Evolutionary conservation across 1,139 yeast species (phyloP).

Genomic region (Debaryomyces subglobosus): DNA sequence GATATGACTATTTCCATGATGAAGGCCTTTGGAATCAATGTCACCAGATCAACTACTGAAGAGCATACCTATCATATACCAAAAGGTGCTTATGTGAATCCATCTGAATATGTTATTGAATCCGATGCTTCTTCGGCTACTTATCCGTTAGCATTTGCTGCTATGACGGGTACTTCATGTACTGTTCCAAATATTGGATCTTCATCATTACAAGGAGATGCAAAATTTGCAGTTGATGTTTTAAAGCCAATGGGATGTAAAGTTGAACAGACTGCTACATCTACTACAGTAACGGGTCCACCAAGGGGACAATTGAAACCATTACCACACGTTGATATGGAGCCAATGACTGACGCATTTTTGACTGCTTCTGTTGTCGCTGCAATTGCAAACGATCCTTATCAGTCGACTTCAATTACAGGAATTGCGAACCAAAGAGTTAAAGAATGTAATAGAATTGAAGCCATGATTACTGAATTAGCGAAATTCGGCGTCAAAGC

Average conservation of each 20-base stretch:
- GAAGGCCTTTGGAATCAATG: slow-evolving; percentile 84
- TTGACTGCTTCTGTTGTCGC: slow-evolving; percentile 97
- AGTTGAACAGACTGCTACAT: slow-evolving; percentile 77
- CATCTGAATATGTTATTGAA: slow-evolving; percentile 83
- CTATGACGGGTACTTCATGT: slow-evolving; percentile 92
- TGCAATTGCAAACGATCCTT: slow-evolving; percentile 69
- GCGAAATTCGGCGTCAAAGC: slow-evolving; percentile 89
- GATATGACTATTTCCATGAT: slow-evolving; percentile 98
- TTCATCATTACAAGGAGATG: slow-evolving; percentile 93
- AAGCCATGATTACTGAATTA: slow-evolving; percentile 88
- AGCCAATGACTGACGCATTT: slow-evolving; percentile 99
- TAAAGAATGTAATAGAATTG: slow-evolving; percentile 94
- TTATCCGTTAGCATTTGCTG: slow-evolving; percentile 96
- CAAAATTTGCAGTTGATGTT: slow-evolving; percentile 93
- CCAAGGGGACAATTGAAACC: slow-evolving; percentile 69
- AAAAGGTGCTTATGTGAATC: slow-evolving; percentile 76
- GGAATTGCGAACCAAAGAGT: slow-evolving; percentile 99
- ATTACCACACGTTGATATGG: slow-evolving; percentile 86
- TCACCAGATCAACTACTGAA: slow-evolving; percentile 70
- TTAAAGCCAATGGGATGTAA: slow-evolving; percentile 93
- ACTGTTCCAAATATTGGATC: slow-evolving; percentile 95
- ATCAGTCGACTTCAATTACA: slow-evolving; percentile 71
- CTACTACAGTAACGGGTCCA: slow-evolving; percentile 94
- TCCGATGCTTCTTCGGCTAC: slow-evolving; percentile 99
- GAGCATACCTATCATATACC: slow-evolving; percentile 90